A percentile compares a stretch with the other conserved stretches of the same genome.
Conservation (phyloP, 208 protist genomes). For the Vickermania spadyakhi region DNA sequence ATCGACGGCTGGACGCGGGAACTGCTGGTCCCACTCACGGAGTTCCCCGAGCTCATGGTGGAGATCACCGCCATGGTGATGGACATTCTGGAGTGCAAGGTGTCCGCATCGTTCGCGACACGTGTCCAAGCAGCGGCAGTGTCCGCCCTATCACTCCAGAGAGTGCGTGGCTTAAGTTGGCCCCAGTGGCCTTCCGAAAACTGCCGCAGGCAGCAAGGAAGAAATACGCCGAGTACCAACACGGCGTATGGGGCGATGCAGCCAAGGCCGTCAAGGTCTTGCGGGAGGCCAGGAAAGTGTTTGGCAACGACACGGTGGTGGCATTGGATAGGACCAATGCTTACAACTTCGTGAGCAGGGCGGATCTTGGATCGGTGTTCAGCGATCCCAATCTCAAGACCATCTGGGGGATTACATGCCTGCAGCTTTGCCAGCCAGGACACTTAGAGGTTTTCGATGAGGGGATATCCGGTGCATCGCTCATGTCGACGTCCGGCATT, state of each 20-base stretch:
- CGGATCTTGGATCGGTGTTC: conserved; percentile 7
- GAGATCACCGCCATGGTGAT: conserved; percentile 10
- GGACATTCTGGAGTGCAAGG: conserved; percentile 15
- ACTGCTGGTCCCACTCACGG: background rate
- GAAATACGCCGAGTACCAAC: background rate
- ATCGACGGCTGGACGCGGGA: conserved; percentile 3
- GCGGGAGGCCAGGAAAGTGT: background rate
- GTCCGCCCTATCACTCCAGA: conserved; percentile 25
- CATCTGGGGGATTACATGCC: conserved; percentile 9
- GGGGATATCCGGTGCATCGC: background rate
- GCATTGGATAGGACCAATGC: conserved; percentile 24
- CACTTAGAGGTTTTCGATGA: conserved; percentile 12
- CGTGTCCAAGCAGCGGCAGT: conserved; percentile 10
- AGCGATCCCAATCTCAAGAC: background rate
- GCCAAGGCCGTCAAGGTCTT: conserved; percentile 10
- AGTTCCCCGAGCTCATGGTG: conserved; percentile 1
- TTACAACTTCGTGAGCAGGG: conserved; percentile 14
- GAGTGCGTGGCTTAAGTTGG: conserved; percentile 15
- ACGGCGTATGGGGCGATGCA: conserved; percentile 1
- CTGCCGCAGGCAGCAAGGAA: conserved; percentile 1
- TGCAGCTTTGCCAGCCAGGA: conserved; percentile 10
- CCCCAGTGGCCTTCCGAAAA: conserved; percentile 11
- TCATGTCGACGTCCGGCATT: conserved; percentile 13
- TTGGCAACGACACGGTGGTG: conserved; percentile 1
- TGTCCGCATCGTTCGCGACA: conserved; percentile 8